Evolutionary conservation across 257 asterid species (phyloP).

Genomic region (Primulina huaijiensis): DNA sequence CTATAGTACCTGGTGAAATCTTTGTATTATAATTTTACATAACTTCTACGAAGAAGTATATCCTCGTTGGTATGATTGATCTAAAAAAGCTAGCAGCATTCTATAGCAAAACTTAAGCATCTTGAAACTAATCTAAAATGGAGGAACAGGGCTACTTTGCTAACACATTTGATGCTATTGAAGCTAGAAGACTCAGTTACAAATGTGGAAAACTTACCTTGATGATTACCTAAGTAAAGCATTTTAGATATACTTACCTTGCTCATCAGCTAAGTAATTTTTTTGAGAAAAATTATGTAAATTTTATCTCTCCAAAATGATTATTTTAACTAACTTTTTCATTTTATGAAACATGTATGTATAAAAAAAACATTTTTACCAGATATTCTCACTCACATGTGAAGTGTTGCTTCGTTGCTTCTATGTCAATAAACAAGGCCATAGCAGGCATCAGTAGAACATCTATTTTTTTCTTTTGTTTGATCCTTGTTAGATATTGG

Average conservation of each 20-base stretch:
- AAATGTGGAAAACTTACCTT: background rate
- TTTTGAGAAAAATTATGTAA: no score
- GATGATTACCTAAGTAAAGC: background rate
- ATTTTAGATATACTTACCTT: background rate
- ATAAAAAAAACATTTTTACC: no score
- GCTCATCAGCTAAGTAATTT: no score
- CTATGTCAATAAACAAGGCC: background rate
- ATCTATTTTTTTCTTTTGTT: no score
- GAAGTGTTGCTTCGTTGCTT: background rate
- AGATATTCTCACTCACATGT: background rate
- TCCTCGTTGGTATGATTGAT: background rate
- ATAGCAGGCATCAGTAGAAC: background rate
- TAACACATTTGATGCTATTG: background rate
- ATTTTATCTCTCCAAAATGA: background rate
- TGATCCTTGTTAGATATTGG: background rate
- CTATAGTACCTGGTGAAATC: background rate
- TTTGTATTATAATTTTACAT: background rate
- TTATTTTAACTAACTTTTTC: background rate
- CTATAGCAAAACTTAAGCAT: background rate
- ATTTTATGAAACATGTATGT: no score
- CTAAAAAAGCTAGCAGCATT: background rate
- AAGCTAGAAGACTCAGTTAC: background rate
- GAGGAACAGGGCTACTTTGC: background rate
- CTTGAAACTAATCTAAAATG: background rate
- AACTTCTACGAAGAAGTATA: background rate